Conservation (phyloP, 305 asterid genomes). For the Striga hermonthica region DNA sequence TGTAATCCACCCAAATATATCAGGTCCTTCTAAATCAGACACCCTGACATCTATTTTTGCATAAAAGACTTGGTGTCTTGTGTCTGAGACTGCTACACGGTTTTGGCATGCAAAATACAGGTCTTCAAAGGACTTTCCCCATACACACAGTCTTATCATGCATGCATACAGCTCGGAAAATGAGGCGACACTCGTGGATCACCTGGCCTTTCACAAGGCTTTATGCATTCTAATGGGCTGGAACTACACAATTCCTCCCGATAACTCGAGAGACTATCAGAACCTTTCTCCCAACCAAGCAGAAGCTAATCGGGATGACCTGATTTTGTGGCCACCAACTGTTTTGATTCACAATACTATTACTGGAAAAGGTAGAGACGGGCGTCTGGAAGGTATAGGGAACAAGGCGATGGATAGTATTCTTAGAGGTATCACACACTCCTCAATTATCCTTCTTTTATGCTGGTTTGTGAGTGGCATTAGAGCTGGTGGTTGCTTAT, state of each 20-base stretch:
- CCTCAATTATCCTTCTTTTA: constrained; percentile 35
- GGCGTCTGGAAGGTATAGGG: constrained; percentile 96
- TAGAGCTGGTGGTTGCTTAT: not conserved
- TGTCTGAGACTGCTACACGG: constrained; percentile 47
- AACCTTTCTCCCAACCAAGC: constrained; percentile 67
- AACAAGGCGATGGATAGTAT: constrained; percentile 90
- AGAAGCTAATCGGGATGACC: constrained; percentile 69
- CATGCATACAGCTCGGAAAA: constrained; percentile 73
- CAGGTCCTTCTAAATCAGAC: constrained; percentile 25
- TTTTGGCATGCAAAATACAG: constrained; percentile 72
- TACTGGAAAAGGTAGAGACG: constrained; percentile 84
- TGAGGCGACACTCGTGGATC: constrained; percentile 67
- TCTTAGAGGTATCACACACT: constrained; percentile 73
- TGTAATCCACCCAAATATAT: not conserved
- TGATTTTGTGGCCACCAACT: constrained; percentile 94
- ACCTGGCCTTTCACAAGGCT: constrained; percentile 91
- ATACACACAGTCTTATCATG: constrained; percentile 82
- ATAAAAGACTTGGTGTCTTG: constrained; percentile 29
- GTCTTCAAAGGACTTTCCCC: constrained; percentile 73
- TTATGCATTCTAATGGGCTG: constrained; percentile 93
- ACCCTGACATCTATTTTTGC: constrained; percentile 36
- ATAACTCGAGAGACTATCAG: constrained; percentile 83
- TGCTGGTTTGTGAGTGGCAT: constrained; percentile 32
- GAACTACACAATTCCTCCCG: constrained; percentile 76
- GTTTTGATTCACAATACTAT: constrained; percentile 81